Evolutionary conservation across 2,329 filamentous ascomycete genomes (phyloP).

Genomic region (Pezicula carpinea): DNA sequence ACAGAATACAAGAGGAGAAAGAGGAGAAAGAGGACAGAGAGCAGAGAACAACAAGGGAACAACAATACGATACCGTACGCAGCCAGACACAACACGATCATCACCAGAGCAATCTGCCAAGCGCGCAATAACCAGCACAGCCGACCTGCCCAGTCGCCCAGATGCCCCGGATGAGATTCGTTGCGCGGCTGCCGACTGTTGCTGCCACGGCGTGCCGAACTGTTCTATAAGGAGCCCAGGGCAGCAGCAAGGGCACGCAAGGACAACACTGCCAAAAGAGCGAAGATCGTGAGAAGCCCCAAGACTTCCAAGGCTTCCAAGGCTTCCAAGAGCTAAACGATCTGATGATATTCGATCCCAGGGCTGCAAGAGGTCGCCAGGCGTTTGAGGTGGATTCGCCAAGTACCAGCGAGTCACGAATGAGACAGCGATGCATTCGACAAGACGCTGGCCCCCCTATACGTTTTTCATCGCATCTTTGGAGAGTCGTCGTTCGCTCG

Average conservation of each 20-base stretch:
- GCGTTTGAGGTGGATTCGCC: background rate
- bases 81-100: too few relatives aligned
- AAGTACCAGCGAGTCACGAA: background rate
- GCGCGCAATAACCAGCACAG: background rate
- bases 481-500: too few relatives aligned
- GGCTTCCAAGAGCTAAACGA: constrained; percentile 3
- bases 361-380: background rate
- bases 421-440: background rate
- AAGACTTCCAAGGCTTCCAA: background rate
- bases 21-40: background rate
- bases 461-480: too few relatives aligned
- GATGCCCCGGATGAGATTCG: background rate
- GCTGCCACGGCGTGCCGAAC: too few relatives aligned
- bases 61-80: too few relatives aligned
- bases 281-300: background rate
- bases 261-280: background rate
- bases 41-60: background rate
- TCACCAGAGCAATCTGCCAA: background rate
- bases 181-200: too few relatives aligned
- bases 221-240: too few relatives aligned
- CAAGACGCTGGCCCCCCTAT: background rate
- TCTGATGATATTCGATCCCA: background rate
- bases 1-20: background rate
- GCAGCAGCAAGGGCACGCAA: background rate
- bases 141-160: background rate